Base-by-base conservation (phyloP, 805 yeast species). In the Barnettozyma salicaria region DNA sequence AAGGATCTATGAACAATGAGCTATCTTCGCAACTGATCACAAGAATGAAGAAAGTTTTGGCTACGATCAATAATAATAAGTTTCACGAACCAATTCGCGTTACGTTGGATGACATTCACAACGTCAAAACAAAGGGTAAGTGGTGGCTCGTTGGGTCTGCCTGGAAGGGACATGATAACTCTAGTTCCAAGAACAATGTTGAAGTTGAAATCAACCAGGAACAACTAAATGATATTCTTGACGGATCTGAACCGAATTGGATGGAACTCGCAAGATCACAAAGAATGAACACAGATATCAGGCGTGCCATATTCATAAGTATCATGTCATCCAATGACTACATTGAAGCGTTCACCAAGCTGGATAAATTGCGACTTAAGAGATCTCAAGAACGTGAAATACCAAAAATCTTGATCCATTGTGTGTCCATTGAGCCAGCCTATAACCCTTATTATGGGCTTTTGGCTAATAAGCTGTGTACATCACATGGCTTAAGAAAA, bases 131-230 rank as follows among this genome's bases (percentile, higher is more conserved):
- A 1, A 76, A 78, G 46, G 99, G 99, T 40, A 92, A 90, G 60
- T 92, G 99, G 99, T 92, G 99, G 99, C 67, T 92, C 22, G 90
- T 92, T 21, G 99, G 99, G 34, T 85, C 97, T 1, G 96, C 98
- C 0, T 92, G 97, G 96, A 85, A 78, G 52, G 96, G 96, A n/a
- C n/a, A n/a, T 3, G 63, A 66, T 38, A 67, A 61, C 30, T 46
- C 44, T 22, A 56, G 29, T 14, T 39, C 16, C 7, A 22, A 26
- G 3, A 27, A 49, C 5, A 43, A 48, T 7, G 34, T 16, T 16
- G 50, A 56, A 19, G 58, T 53, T 17, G 47, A 49, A 3, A 49
- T 41, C 3, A 40, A 48, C n/a, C 41, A 34, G 18, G 45, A 45
- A 13, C 42, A 43, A 24, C 30, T 45, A 29, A 43, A 45, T 22